These are phyloP conservation scores for Teratosphaeria viscida DNA, from an alignment of 2,329 filamentous ascomycete species.

Conservation along the genomic window DNA sequence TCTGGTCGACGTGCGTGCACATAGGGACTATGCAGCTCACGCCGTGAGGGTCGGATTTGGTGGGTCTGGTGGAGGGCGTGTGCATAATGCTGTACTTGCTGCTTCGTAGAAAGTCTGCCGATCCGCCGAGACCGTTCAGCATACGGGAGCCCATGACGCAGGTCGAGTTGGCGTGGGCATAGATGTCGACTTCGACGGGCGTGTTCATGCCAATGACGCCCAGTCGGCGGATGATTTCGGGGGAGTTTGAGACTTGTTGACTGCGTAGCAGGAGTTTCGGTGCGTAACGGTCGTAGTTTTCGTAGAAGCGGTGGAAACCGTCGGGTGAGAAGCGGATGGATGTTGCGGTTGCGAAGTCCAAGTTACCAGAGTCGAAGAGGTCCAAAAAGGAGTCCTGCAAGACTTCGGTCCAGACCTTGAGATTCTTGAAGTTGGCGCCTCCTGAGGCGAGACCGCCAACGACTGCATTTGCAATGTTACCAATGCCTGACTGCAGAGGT, in stretches of 20 bases:
- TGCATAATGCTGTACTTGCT: constrained; percentile 90
- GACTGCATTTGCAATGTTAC: constrained; percentile 88
- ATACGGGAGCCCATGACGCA: constrained; percentile 82
- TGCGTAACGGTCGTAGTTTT: constrained; percentile 69
- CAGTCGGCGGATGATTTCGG: constrained; percentile 78
- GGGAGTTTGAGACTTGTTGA: constrained; percentile 82
- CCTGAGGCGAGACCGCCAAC: constrained; percentile 68
- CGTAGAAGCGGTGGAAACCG: constrained; percentile 84
- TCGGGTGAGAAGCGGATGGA: constrained; percentile 85
- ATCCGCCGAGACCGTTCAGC: constrained; percentile 76
- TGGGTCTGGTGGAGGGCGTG: constrained; percentile 69
- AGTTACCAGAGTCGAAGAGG: constrained; percentile 76
- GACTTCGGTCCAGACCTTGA: constrained; percentile 90
- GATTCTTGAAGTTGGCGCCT: constrained; percentile 69
- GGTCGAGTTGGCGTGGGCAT: constrained; percentile 84
- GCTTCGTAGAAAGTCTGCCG: constrained; percentile 68
- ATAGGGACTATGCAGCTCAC: constrained; percentile 86
- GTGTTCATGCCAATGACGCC: constrained; percentile 94
- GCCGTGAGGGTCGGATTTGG: constrained; percentile 72
- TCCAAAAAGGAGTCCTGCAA: constrained; percentile 89
- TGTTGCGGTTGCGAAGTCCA: constrained; percentile 84
- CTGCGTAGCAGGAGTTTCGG: constrained; percentile 75
- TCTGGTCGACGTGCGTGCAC: constrained; percentile 87
- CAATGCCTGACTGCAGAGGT: constrained; percentile 78
- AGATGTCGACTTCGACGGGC: constrained; percentile 87